Percentiles rank a stretch among this genome's conserved stretches.
Conservation (phyloP, 108 stramenopile genomes). For the Schizochytrium sp. region DNA sequence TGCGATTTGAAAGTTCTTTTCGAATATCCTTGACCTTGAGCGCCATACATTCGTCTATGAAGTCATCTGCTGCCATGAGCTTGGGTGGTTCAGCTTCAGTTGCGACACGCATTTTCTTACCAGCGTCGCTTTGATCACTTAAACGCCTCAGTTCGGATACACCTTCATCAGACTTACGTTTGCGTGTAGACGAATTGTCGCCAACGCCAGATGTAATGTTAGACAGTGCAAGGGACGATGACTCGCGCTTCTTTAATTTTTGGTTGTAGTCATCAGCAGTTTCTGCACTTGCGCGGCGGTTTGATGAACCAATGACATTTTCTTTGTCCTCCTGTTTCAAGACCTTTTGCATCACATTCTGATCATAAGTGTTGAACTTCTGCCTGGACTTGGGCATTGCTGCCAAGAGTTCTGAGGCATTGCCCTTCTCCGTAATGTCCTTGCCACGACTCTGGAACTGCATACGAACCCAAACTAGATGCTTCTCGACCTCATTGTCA, state of each 20-base stretch:
- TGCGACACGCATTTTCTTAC: constrained; percentile 6
- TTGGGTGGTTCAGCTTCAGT: neutral
- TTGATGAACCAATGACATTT: neutral
- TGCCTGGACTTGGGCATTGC: neutral
- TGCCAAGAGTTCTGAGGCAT: no score
- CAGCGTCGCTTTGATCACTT: constrained; percentile 21
- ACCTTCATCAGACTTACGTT: constrained; percentile 21
- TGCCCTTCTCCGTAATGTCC: neutral
- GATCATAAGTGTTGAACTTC: constrained; percentile 54
- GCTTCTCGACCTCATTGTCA: neutral
- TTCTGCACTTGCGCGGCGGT: constrained; percentile 7
- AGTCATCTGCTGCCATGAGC: neutral
- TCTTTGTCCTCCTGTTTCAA: constrained; percentile 40
- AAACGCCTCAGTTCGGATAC: neutral
- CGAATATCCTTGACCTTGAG: neutral
- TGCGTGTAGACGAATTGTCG: neutral
- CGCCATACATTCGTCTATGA: constrained; percentile 19
- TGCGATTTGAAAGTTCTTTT: neutral
- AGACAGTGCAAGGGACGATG: neutral
- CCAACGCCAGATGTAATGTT: neutral
- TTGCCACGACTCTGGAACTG: neutral
- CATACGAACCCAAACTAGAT: neutral
- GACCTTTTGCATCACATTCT: constrained; percentile 47
- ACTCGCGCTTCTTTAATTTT: neutral
- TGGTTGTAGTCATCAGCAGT: constrained; percentile 18